Evolutionary conservation across 1,284 basidiomycete species (phyloP), one percentile per base, ranked within the genome.

Genomic region (Trichosporon coremiiforme): DNA sequence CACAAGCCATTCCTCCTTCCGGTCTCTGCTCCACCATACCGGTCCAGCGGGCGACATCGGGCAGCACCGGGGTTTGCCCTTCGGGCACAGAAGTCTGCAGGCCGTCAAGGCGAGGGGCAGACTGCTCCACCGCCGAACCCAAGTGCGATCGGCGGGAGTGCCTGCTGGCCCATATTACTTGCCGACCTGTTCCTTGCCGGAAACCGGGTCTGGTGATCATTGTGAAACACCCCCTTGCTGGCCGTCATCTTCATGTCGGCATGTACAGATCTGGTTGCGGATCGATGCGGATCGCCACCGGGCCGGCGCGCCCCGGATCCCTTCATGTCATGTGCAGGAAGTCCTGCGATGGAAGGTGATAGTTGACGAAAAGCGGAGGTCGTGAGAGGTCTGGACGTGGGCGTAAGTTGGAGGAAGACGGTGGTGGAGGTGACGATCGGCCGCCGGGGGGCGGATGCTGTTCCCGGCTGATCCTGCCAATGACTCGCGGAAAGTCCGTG

Each of bases 111-210:
- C 41, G 25, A 45, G 41, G 41, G 41, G 41, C 12, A n/a, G 41
- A 5, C 41, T 15, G 41, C 50, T 53, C 50, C 50, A 53, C 50
- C 22, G 50, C 50, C 50, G 50, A 53, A 53, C 50, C 50, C 50
- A 53, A 53, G 50, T 53, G 50, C 50, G 57, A 62, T 31, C 29
- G 29, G 31, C 29, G 57, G 57, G 57, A 62, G 57, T 62, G 57
- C 57, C 57, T 33, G 29, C 55, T 60, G 55, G 29, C 57, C 55
- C 29, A 33, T 33, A 62, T 62, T 31, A 62, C 29, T 62, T 31
- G 57, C 29, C 29, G 29, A 29, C 31, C 31, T 45, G 57, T 33
- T 31, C 29, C 31, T 60, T 33, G 53, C 25, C 53, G 53, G 53
- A 57, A 15, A 17, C 17, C 7, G 20, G 50, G 50, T 33, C 57